A percentile compares a stretch with the other conserved stretches of the same genome.
Evolutionary conservation across 1,139 yeast genomes (phyloP).

Genomic region (Hyphopichia pseudoburtonii): DNA sequence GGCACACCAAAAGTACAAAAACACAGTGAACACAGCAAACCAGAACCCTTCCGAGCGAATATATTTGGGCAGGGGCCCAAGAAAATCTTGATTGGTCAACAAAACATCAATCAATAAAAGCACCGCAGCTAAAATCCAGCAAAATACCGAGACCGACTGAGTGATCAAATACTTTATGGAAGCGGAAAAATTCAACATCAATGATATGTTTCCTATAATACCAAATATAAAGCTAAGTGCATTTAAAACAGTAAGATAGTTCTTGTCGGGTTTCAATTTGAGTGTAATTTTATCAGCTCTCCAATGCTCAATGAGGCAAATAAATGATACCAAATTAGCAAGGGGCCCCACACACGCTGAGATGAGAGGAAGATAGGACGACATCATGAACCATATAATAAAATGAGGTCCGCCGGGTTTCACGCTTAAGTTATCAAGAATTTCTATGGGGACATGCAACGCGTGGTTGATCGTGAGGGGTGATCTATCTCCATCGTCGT

Average conservation of each 20-base stretch:
- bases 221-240: slow-evolving; percentile 64
- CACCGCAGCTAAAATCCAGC: slow-evolving; percentile 61
- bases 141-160: slow-evolving; percentile 58
- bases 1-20: slow-evolving; percentile 59
- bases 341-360: slow-evolving; percentile 80
- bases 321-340: slow-evolving; percentile 68
- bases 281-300: slow-evolving; percentile 31
- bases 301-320: slow-evolving; percentile 77
- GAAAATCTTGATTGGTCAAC: slow-evolving; percentile 21
- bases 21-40: slow-evolving; percentile 68
- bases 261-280: slow-evolving; percentile 18
- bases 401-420: slow-evolving; percentile 52
- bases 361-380: slow-evolving; percentile 67
- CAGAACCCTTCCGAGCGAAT: slow-evolving; percentile 66
- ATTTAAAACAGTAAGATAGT: slow-evolving; percentile 54
- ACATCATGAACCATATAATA: slow-evolving; percentile 58
- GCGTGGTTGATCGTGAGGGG: slow-evolving; percentile 25
- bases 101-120: slow-evolving; percentile 52
- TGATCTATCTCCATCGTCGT: too few species aligned
- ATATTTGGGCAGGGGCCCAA: slow-evolving; percentile 15
- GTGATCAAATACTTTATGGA: slow-evolving; percentile 55
- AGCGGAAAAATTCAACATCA: slow-evolving; percentile 66
- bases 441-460: slow-evolving; percentile 32
- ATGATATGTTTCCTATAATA: slow-evolving; percentile 59
- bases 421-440: slow-evolving; percentile 29